Evolutionary conservation across 208 protist species (phyloP), one percentile per base, ranked within the genome.

Genomic region (Acanthamoeba healyi): DNA sequence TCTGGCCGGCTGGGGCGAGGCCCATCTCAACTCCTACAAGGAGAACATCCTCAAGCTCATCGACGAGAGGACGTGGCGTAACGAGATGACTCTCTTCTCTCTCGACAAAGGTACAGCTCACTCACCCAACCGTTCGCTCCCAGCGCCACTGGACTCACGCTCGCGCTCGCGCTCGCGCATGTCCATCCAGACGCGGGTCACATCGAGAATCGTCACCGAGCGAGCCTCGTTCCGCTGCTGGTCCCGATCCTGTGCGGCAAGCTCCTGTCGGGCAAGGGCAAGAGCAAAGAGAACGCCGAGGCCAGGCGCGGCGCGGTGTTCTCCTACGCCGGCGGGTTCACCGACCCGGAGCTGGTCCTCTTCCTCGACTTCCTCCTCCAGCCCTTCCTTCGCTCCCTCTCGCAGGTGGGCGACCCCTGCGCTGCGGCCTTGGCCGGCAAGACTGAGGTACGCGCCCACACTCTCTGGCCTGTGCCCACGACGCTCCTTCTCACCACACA

Each of bases 231-330:
- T 46, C 90, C 90, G 49, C 46, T 94, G 65, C 36, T 94, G 46
- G 84, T 94, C 40, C 63, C 63, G n/a, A 84, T 94, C 40, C 72
- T 94, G 44, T 94, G 40, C 67, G 70, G 34, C 49, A 94, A 94
- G 70, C 90, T 94, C 49, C 29, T 94, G 24, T 49, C 90, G 54
- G 56, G 56, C 17, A 79, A 84, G 86, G 86, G 86, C 46, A 74
- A 79, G 86, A 92, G 42, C 86, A 92, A 92, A 29, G 65, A 74
- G 15, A 67, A 51, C 54, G 56, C 86, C 19, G 90, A 79, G n/a
- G 70, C 90, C 36, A 29, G 90, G 90, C 90, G 90, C 34, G 70
- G 44, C 56, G 56, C 90, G 22, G 70, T 94, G n/a, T 49, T 94
- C 19, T 19, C 90, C 42, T 94, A 94, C 54, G 61, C 32, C 38